Evolutionary conservation across 228 moss, liverwort and hornwort genomes (phyloP).

Genomic region (Sphagnum magellanicum): DNA sequence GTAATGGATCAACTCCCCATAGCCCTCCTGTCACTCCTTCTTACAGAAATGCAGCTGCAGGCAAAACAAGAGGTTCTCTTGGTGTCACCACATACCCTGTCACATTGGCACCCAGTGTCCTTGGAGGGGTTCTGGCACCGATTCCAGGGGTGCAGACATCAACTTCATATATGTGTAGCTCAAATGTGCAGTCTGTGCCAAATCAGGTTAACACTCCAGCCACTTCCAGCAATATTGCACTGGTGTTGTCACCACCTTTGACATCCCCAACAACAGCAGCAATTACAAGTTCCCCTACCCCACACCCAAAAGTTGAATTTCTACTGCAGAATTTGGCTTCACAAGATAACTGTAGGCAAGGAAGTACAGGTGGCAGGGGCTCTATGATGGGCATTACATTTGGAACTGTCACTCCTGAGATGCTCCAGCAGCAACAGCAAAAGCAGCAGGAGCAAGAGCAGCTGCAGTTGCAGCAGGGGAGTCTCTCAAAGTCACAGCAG

Average conservation of each 20-base stretch:
- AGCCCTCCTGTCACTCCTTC: slow-evolving; percentile 89
- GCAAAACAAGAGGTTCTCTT: slow-evolving; percentile 68
- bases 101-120: slow-evolving; percentile 20
- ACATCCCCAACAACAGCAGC: slow-evolving; percentile 31
- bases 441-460: slow-evolving; percentile 61
- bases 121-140: slow-evolving; percentile 25
- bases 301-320: slow-evolving; percentile 10
- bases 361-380: slow-evolving; percentile 25
- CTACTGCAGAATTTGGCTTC: not conserved
- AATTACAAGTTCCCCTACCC: not conserved
- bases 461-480: slow-evolving; percentile 40
- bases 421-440: slow-evolving; percentile 56
- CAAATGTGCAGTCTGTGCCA: slow-evolving; percentile 11
- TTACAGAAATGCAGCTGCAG: slow-evolving; percentile 93
- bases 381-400: slow-evolving; percentile 79
- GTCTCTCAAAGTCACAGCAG: slow-evolving; percentile 30
- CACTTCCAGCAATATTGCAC: slow-evolving; percentile 23
- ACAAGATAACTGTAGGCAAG: slow-evolving; percentile 11
- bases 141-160: slow-evolving; percentile 29
- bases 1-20: slow-evolving; percentile 54
- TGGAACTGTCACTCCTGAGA: slow-evolving; percentile 86
- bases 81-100: slow-evolving; percentile 40
- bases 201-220: slow-evolving; percentile 24
- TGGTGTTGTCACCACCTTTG: slow-evolving; percentile 60
- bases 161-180: slow-evolving; percentile 26